Percentiles rank a stretch among this genome's conserved stretches.
These are phyloP conservation scores for Mesostigma viride DNA, from an alignment of 139 green algal species.

Conservation along the genomic window DNA sequence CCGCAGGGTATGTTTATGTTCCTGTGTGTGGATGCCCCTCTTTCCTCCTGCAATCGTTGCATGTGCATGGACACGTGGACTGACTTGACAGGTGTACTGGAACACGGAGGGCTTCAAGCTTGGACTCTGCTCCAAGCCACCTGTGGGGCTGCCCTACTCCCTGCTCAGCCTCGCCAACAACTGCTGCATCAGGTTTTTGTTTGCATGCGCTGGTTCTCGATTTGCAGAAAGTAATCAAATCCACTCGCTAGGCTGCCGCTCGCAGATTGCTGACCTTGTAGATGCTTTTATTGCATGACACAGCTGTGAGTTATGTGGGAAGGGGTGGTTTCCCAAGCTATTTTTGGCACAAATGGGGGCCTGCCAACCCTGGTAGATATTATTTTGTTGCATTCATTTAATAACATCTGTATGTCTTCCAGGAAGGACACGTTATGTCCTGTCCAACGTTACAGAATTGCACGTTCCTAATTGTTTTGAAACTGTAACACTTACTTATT, in stretches of 20 bases:
- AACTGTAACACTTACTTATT: no score
- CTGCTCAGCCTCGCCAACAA: constrained; percentile 65
- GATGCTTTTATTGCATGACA: not conserved
- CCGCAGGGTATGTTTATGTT: no score
- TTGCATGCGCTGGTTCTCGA: not conserved
- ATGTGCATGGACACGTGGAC: no score
- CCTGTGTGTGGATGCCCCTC: no score
- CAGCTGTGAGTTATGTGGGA: not conserved
- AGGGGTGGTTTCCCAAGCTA: not conserved
- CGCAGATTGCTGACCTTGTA: not conserved
- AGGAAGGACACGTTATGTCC: no score
- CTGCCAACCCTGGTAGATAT: not conserved
- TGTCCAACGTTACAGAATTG: no score
- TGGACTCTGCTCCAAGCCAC: constrained; percentile 29
- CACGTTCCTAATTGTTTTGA: no score
- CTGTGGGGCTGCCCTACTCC: constrained; percentile 48
- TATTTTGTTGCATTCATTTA: no score
- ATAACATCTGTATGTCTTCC: no score
- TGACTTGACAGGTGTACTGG: constrained; percentile 45
- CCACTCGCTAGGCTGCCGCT: no score
- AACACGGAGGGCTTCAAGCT: constrained; percentile 44
- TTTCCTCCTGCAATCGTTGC: no score
- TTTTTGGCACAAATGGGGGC: not conserved
- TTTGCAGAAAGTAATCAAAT: no score
- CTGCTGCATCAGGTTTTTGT: constrained; percentile 21